These are phyloP conservation scores for Ogataea saltuana DNA, from an alignment of 805 yeast species.

Conservation along the genomic window DNA sequence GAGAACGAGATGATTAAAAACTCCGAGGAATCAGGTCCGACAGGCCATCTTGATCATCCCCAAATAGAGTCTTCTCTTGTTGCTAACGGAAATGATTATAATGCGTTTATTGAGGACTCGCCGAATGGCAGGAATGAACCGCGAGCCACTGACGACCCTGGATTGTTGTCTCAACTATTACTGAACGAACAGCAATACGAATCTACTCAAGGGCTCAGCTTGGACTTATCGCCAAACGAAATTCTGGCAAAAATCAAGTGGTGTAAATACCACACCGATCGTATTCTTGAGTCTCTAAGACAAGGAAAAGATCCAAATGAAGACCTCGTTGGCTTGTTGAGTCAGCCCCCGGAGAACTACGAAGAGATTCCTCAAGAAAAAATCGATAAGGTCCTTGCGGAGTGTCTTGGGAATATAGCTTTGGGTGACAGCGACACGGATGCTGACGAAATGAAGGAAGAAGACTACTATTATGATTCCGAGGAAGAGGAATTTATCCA, in stretches of 20 bases:
- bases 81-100: too few species aligned
- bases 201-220: neutral
- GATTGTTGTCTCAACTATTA: neutral
- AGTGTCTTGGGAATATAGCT: constrained; percentile 17
- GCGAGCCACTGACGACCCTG: too few species aligned
- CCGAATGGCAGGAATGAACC: too few species aligned
- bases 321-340: constrained; percentile 18
- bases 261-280: constrained; percentile 25
- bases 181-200: neutral
- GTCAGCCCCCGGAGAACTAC: constrained; percentile 16
- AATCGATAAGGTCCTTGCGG: constrained; percentile 21
- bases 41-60: too few species aligned
- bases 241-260: constrained; percentile 20
- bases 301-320: constrained; percentile 29
- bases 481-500: constrained; percentile 25
- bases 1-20: too few species aligned
- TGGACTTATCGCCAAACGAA: constrained; percentile 11
- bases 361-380: constrained; percentile 23
- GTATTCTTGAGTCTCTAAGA: constrained; percentile 23
- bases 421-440: constrained; percentile 4
- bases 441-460: constrained; percentile 20
- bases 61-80: too few species aligned
- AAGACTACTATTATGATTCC: constrained; percentile 25
- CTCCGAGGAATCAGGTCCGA: too few species aligned
- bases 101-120: too few species aligned